Percentiles rank a stretch among this genome's conserved stretches.
Evolutionary conservation across 73 alveolate species (phyloP).

Genomic region (Paraurostyla sp.): DNA sequence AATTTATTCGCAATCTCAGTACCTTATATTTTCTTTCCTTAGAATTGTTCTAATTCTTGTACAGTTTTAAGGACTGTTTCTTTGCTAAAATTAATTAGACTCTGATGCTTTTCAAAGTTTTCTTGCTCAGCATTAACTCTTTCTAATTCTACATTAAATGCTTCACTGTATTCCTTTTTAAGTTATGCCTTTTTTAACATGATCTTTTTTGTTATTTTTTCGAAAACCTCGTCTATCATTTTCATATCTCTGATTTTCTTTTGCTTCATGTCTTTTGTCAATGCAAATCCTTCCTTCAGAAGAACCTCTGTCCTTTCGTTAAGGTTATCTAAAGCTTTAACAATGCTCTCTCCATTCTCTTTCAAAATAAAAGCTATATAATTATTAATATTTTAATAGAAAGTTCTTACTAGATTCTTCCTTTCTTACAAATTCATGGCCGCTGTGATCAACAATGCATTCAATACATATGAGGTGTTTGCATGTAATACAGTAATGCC

Average conservation of each 20-base stretch:
- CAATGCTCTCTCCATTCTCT: constrained; percentile 67
- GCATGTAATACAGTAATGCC: constrained; percentile 87
- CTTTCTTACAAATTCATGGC: constrained; percentile 86
- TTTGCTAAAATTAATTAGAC: constrained; percentile 63
- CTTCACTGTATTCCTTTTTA: constrained; percentile 66
- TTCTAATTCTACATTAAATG: constrained; percentile 48
- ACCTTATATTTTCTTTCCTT: constrained; percentile 46
- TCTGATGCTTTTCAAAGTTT: constrained; percentile 66
- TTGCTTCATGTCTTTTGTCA: constrained; percentile 55
- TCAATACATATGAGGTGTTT: constrained; percentile 82
- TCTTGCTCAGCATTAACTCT: constrained; percentile 62
- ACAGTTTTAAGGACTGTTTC: constrained; percentile 38
- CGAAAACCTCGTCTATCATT: constrained; percentile 61
- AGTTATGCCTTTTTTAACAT: constrained; percentile 30
- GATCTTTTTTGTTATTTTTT: constrained; percentile 41
- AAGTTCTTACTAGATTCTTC: constrained; percentile 80
- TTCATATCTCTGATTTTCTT: constrained; percentile 49
- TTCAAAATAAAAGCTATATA: constrained; percentile 55
- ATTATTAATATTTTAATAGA: background rate
- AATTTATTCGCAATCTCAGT: constrained; percentile 61
- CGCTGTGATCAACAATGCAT: constrained; percentile 88
- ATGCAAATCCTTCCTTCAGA: constrained; percentile 12
- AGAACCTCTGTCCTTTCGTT: constrained; percentile 45
- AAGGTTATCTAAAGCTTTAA: constrained; percentile 21
- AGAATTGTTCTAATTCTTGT: constrained; percentile 17